Base-by-base conservation (phyloP, 441 rosid genomes). In the Populus hybrid region DNA sequence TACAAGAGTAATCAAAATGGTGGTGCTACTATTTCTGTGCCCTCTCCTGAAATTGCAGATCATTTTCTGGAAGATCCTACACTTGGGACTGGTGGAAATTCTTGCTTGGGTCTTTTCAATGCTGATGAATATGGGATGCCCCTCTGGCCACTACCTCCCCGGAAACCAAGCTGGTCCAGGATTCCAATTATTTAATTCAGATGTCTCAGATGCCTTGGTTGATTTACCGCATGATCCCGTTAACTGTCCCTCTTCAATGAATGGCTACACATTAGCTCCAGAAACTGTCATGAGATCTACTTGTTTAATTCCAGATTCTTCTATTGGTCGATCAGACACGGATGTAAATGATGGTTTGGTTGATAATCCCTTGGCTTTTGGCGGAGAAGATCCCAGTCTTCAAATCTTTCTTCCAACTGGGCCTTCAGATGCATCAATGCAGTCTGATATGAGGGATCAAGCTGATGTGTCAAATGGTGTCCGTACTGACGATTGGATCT, bases 361-460 rank as follows among this genome's bases (percentile, higher is more conserved):
- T 77, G 97, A 93, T 84, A 93, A 93, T 84, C 93, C 97, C 29
- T 85, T 91, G 82, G 93, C 89, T 79, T 90, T 92, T 82, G 93
- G 87, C 75, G 84, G 88, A 77, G 97, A 91, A 77, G 99, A 96
- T 85, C 97, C 99, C 31, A 89, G 97, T 50, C 97, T 93, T 73
- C 97, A 97, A 85, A 86, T 94, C 77, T 97, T 97, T 83, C 95
- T 97, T 87, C 97, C 99, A 71, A 90, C 98, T 10, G 84, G 88
- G 82, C 93, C 95, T 73, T 90, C 95, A 64, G 90, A 82, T 84
- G 87, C 89, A 69, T 78, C 95, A 70, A 80, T 77, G 75, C 93
- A 84, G 73, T 73, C 93, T 21, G 87, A 88, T 85, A 40, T 85
- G 78, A 87, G 94, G 82, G 90, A 87, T 86, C 92, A 87, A 79